Conservation (phyloP, 2,329 filamentous ascomycete species). For the Sclerotinia minor region DNA sequence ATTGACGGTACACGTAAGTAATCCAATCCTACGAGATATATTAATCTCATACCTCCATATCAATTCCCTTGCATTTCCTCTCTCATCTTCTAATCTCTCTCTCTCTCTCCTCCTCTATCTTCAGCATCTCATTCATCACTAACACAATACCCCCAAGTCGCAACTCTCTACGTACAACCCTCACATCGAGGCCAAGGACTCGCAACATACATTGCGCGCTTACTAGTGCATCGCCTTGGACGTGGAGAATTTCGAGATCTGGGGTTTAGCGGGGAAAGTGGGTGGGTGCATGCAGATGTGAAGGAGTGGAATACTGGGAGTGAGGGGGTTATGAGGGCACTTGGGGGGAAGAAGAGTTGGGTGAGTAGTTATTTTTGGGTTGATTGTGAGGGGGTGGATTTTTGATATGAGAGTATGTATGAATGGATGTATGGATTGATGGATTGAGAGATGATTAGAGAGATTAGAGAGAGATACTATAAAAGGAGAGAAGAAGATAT, state of each 20-base stretch:
- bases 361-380: slow-evolving; percentile 36
- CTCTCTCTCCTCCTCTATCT: not conserved
- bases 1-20: slow-evolving; percentile 31
- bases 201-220: slow-evolving; percentile 33
- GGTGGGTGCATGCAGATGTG: slow-evolving; percentile 40
- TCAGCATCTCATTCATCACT: not conserved
- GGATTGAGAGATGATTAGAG: not conserved
- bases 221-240: slow-evolving; percentile 31
- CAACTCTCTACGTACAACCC: slow-evolving; percentile 39
- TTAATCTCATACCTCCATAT: not conserved
- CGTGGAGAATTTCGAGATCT: slow-evolving; percentile 35
- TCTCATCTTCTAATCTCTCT: too few relatives aligned
- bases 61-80: too few relatives aligned
- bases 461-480: too few relatives aligned
- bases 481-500: too few relatives aligned
- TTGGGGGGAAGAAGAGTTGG: slow-evolving; percentile 31
- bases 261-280: slow-evolving; percentile 36
- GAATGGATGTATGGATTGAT: not conserved
- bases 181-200: slow-evolving; percentile 37
- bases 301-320: slow-evolving; percentile 38
- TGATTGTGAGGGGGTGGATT: slow-evolving; percentile 29
- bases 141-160: slow-evolving; percentile 23
- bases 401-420: not conserved
- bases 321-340: slow-evolving; percentile 39
- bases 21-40: not conserved